Evolutionary conservation across 2,329 filamentous ascomycete genomes (phyloP), one percentile per base, ranked within the genome.

Genomic region (Aspergillus hortae): DNA sequence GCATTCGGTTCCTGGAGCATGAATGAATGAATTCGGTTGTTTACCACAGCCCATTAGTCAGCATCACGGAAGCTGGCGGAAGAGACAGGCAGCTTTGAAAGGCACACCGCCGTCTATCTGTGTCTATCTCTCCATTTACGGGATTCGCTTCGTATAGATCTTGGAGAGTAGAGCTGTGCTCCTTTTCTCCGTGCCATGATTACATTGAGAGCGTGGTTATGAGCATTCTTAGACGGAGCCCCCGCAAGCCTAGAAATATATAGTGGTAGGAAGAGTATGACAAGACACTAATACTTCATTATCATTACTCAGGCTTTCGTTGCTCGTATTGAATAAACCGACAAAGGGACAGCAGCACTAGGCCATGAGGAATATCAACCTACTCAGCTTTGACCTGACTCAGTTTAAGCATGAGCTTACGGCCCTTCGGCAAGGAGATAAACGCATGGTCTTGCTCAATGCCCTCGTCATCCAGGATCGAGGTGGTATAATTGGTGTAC

Each of bases 371-470:
- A 6, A 6, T 38, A 6, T 6, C 4, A 17, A n/a, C n/a, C 14
- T 17, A n/a, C 2, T 2, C 11, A 38, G 2, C 35, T 17, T 6
- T 5, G 35, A n/a, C 15, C 15, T 15, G 3, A 9, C 15, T 38
- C 10, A 67, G 65, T 33, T 46, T 60, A 27, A 68, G 49, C 44
- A 67, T 56, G 23, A 68, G 43, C 40, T 66, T 69, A 12, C 64
- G 55, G 4, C 61, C 60, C 9, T 56, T 62, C 0, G 67, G 67
- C 17, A 61, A 51, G 1, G 63, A 58, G 54, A 69, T 64, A 46
- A 85, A 86, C 4, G 76, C 76, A 62, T 85, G 81, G 0, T 74
- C 75, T 63, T 82, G 82, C 60, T 84, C 80, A 54, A 86, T 83
- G 0, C 78, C 80, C 2, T 74, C 71, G 56, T 85, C 83, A 52